phyloP scores from a whole-genome alignment of 345 rosid genomes.

The Excoecaria cochinchinensis region DNA sequence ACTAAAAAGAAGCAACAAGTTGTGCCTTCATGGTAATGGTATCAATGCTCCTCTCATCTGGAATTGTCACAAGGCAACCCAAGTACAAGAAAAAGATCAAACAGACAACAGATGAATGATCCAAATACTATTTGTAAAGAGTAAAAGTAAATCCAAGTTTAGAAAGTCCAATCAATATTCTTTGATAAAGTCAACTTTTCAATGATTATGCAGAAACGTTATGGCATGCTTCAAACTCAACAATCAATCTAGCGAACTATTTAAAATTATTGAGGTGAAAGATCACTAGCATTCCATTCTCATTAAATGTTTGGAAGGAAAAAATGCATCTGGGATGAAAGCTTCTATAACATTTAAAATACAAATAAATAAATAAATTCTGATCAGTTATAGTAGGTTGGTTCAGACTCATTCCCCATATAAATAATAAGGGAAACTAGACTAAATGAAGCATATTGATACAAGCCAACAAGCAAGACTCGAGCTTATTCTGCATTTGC shows the following conservation, averaged over 20 bases:
- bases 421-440: not conserved
- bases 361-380: not conserved
- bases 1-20: not conserved
- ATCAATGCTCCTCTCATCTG: not conserved
- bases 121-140: not conserved
- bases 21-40: not conserved
- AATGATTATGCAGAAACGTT: not conserved
- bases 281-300: slow-evolving; percentile 3
- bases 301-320: not conserved
- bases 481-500: not conserved
- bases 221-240: not conserved
- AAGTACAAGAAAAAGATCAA: not conserved
- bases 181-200: not conserved
- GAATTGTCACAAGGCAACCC: not conserved
- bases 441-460: not conserved
- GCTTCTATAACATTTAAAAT: not conserved
- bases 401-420: not conserved
- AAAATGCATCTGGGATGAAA: not conserved
- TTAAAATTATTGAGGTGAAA: not conserved
- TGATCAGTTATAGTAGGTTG: not conserved
- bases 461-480: not conserved
- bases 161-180: not conserved
- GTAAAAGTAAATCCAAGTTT: not conserved
- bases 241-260: not conserved
- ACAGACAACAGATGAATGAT: not conserved